Base-by-base conservation (phyloP, 768 basidiomycete genomes). In the Calvatia gigantea region DNA sequence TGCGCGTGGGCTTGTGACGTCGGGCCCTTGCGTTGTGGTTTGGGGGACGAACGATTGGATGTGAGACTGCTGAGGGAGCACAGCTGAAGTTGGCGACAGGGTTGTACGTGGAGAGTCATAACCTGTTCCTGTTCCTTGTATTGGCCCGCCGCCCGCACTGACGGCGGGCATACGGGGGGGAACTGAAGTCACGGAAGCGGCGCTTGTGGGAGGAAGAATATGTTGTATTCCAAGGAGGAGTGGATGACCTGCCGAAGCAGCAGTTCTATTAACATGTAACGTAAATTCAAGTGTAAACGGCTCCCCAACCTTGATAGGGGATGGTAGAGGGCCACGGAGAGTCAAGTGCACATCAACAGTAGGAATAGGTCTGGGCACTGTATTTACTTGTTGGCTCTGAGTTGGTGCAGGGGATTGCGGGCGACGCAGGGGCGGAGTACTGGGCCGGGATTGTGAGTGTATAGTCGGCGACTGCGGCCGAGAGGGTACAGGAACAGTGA, bases 221-320 rank as follows among this genome's bases (percentile, higher is more conserved):
- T 88, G 87, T 61, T 93, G 91, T 6, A 91, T 75, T 15, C 77
- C 86, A 25, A 91, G 67, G 65, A 70, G 58, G 3, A 75, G 75
- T n/a, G 79, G 62, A 6, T 68, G 60, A 7, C 78, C 76, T 3
- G 82, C 76, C 3, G 37, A 41, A 2, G 14, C n/a, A n/a, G 47
- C 15, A 4, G 39, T 48, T 23, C 46, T 25, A 28, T 39, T 56
- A 25, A 86, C 64, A 21, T 77, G 75, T 12, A 91, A 69, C 2
- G 77, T 72, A 46, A 85, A 80, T 9, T 69, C 64, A 42, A 91
- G 72, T 1, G 69, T 73, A 62, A 93, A 91, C 0, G 87, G 83
- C 38, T 75, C 78, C 53, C 84, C 82, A 3, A 86, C 66, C 2
- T 62, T 60, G 32, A 87, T 70, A 1, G 62, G 32, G 12, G 74